Base-by-base conservation (phyloP, 352 stramenopile species). In the Thraustochytrium striatum region DNA sequence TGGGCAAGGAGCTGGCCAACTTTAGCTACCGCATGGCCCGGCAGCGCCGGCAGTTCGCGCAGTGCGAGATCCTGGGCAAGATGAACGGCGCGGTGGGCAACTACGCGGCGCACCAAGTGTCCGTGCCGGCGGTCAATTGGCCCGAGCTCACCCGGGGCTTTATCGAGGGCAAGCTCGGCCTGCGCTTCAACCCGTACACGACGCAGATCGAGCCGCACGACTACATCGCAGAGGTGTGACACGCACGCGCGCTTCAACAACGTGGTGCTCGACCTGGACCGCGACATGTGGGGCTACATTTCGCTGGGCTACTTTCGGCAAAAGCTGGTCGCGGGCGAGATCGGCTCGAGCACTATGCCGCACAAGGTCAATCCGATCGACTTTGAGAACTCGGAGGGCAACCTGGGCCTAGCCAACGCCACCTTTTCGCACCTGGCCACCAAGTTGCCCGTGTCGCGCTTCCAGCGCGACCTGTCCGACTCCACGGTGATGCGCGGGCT, bases 341-440 rank as follows among this genome's bases (percentile, higher is more conserved):
- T 87, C 25, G 84, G 84, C 21, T 86, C 82, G 2, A 81, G 43
- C 32, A 86, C 84, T 8, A 87, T 87, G 84, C 84, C 84, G 11
- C 84, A 87, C 61, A 87, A 87, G 73, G 84, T 86, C 33, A 87
- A 87, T 57, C 84, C 84, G n/a, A 87, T 87, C 44, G 79, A 87
- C 30, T 87, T 87, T 30, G 84, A 87, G 62, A 87, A 87, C 69
- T 38, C 73, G 32, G 84, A 87, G 78, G 84, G 84, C 25, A 87
- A 87, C 57, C 30, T 87, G 16, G 84, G 84, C 25, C 58, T 87
- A 0, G 82, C 83, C 1, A 87, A 85, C 55, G 79, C 83, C 1
- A 79, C 84, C 32, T 82, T 87, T 19, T 5, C 1, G 5, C 84
- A 87, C 69, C 69, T 87, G 13, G 81, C 69, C 3, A 30, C 16